Conservation (phyloP, 768 basidiomycete genomes). For the Podaxis carcinomalis region DNA sequence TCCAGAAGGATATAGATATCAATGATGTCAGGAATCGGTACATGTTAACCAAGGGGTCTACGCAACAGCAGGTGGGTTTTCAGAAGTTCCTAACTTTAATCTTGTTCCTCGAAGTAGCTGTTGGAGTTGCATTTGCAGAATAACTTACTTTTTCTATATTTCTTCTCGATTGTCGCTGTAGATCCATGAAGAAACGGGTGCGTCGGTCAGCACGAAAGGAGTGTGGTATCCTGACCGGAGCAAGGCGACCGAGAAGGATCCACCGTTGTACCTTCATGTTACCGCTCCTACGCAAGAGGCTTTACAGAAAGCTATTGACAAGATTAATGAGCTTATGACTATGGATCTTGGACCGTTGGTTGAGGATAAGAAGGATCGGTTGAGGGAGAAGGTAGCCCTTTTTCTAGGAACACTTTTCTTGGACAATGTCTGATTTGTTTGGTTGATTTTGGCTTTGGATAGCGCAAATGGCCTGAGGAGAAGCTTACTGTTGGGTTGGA, state of each 20-base stretch:
- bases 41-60: constrained; percentile 83
- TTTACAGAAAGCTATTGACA: constrained; percentile 57
- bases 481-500: constrained; percentile 82
- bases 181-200: constrained; percentile 87
- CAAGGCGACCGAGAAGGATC: constrained; percentile 84
- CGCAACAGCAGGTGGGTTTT: constrained; percentile 81
- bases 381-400: constrained; percentile 36
- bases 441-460: neutral
- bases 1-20: constrained; percentile 85
- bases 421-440: neutral
- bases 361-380: constrained; percentile 53
- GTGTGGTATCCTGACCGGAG: constrained; percentile 87
- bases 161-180: constrained; percentile 25
- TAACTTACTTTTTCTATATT: neutral
- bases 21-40: constrained; percentile 91
- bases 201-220: constrained; percentile 85
- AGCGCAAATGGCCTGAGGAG: constrained; percentile 95
- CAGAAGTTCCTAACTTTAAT: constrained; percentile 53
- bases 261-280: constrained; percentile 86
- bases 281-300: constrained; percentile 60
- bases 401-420: neutral
- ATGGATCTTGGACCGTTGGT: constrained; percentile 70
- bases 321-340: constrained; percentile 58
- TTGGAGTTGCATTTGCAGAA: too few species aligned
- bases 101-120: neutral